Conservation (phyloP, 1,284 basidiomycete genomes). For the Ceratobasidium sp. region DNA sequence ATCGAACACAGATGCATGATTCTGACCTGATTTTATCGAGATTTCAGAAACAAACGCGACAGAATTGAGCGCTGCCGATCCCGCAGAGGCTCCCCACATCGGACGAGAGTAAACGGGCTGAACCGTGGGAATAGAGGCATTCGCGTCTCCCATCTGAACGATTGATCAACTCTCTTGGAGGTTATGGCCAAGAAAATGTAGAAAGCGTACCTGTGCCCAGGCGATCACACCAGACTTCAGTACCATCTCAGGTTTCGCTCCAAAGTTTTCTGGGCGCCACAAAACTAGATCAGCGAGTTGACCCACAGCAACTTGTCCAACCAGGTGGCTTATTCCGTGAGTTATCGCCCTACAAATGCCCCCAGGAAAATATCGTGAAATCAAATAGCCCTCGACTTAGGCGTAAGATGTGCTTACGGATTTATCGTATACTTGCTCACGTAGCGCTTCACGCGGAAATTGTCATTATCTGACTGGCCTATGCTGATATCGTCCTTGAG, state of each 20-base stretch:
- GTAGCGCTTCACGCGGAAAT: constrained; percentile 97
- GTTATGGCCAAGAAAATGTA: no score
- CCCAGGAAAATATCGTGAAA: no score
- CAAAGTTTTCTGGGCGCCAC: constrained; percentile 95
- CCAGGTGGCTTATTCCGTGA: constrained; percentile 90
- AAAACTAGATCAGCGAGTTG: constrained; percentile 94
- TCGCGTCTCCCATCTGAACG: constrained; percentile 90
- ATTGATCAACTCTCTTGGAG: background rate
- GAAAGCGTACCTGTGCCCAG: constrained; percentile 77
- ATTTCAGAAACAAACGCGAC: constrained; percentile 87
- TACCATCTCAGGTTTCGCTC: constrained; percentile 91
- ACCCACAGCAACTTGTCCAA: constrained; percentile 88
- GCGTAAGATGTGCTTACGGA: constrained; percentile 74
- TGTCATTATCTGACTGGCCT: constrained; percentile 80
- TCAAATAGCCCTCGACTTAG: no score
- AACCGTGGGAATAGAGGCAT: constrained; percentile 93
- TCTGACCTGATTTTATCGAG: constrained; percentile 72
- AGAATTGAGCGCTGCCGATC: constrained; percentile 84
- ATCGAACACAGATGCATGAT: background rate
- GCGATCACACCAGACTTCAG: constrained; percentile 95
- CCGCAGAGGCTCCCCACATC: constrained; percentile 89
- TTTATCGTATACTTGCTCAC: constrained; percentile 98
- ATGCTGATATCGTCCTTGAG: constrained; percentile 65
- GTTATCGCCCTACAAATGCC: constrained; percentile 80
- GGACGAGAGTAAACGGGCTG: constrained; percentile 88